Percentiles rank a stretch among this genome's conserved stretches.
phyloP scores from a whole-genome alignment of 495 filamentous ascomycete species.

The Xylaria castorea region DNA sequence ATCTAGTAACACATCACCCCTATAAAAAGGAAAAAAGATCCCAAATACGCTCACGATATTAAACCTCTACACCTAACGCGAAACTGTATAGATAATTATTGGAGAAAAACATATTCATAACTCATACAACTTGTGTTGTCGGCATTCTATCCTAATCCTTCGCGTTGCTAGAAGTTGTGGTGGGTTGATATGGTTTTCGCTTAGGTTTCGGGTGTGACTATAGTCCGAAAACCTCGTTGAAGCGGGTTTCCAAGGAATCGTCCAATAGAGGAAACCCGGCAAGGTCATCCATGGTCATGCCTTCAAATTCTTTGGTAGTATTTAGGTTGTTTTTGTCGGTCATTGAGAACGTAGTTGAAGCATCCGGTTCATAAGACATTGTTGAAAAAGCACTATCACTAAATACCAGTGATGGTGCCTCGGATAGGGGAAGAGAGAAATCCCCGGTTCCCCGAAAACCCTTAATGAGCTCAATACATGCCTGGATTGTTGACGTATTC shows the following conservation, averaged over 20 bases:
- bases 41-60: neutral
- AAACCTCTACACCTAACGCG: neutral
- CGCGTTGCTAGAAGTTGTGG: neutral
- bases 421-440: neutral
- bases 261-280: neutral
- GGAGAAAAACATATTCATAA: neutral
- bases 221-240: constrained; percentile 2
- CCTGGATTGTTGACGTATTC: neutral
- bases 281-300: neutral
- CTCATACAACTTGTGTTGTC: neutral
- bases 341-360: neutral
- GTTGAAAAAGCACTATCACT: neutral
- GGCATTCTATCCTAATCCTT: constrained; percentile 10
- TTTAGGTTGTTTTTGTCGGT: neutral
- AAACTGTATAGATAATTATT: neutral
- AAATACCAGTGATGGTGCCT: constrained; percentile 5
- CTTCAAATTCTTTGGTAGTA: neutral
- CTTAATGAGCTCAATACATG: neutral
- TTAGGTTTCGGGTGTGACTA: neutral
- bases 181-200: neutral
- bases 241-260: neutral
- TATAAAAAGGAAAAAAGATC: neutral
- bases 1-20: neutral
- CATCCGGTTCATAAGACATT: neutral
- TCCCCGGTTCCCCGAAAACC: neutral